phyloP scores from a whole-genome alignment of 2,329 filamentous ascomycete species.

The Byssochlamys sp. region DNA sequence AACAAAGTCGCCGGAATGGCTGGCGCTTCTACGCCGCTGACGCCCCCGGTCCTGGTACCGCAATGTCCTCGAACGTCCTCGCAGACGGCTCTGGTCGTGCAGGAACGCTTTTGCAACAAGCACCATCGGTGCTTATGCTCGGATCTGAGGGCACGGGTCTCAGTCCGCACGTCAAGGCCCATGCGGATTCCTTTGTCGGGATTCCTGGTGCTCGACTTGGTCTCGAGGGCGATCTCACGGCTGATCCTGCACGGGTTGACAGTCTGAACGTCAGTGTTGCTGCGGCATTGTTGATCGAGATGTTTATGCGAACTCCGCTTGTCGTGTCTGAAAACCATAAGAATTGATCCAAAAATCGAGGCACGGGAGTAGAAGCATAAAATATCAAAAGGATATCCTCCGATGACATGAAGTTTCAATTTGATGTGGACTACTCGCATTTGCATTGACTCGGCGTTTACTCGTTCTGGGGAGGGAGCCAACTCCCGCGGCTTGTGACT shows the following conservation, averaged over 20 bases:
- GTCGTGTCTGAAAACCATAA: conserved; percentile 13
- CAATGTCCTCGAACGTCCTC: not conserved
- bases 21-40: conserved; percentile 79
- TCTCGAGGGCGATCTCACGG: conserved; percentile 24
- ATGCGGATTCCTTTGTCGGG: conserved; percentile 54
- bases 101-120: conserved; percentile 36
- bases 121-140: conserved; percentile 70
- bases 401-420: too few species aligned
- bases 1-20: conserved; percentile 56
- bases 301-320: conserved; percentile 28
- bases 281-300: conserved; percentile 56
- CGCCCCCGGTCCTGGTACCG: conserved; percentile 26
- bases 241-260: conserved; percentile 54
- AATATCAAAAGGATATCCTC: conserved; percentile 2
- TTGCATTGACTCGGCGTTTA: not conserved
- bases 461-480: not conserved
- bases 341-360: conserved; percentile 8
- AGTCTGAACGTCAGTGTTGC: conserved; percentile 92
- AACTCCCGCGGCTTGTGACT: not conserved
- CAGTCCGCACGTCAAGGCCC: conserved; percentile 51
- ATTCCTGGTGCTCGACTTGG: conserved; percentile 49
- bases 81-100: not conserved
- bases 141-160: conserved; percentile 74
- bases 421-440: not conserved
- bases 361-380: conserved; percentile 9